Conservation (phyloP, 2,329 filamentous ascomycete species). For the Fusarium pseudoanthophilum region DNA sequence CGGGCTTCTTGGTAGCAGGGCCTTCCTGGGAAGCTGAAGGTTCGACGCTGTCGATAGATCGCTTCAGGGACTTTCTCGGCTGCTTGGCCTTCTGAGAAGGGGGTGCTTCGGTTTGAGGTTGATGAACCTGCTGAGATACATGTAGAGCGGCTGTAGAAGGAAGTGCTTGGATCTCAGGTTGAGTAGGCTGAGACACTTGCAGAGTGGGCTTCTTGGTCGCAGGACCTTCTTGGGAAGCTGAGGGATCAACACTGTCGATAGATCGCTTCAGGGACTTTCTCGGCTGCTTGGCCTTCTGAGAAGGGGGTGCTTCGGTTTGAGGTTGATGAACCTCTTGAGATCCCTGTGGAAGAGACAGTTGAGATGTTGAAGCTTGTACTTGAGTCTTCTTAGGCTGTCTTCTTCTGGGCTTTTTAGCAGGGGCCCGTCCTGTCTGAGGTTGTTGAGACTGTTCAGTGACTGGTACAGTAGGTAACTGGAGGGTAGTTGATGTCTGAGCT, state of each 20-base stretch:
- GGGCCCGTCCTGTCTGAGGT: neutral
- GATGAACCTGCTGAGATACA: neutral
- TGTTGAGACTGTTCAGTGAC: neutral
- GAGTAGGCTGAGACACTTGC: neutral
- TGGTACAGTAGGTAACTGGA: neutral
- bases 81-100: neutral
- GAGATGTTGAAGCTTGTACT: neutral
- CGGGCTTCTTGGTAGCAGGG: neutral
- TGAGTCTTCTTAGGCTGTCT: neutral
- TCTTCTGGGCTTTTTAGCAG: neutral
- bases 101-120: neutral
- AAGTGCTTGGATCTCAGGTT: neutral
- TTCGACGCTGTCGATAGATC: neutral
- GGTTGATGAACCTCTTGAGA: neutral
- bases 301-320: neutral
- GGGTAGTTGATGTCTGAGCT: neutral
- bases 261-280: neutral
- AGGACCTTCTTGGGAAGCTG: neutral
- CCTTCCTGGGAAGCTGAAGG: neutral
- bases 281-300: neutral
- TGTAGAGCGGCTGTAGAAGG: neutral
- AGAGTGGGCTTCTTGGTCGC: neutral
- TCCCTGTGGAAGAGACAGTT: neutral
- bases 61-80: neutral
- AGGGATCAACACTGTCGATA: neutral